phyloP scores from a whole-genome alignment of 257 asterid genomes.

The Rauvolfia tetraphylla region DNA sequence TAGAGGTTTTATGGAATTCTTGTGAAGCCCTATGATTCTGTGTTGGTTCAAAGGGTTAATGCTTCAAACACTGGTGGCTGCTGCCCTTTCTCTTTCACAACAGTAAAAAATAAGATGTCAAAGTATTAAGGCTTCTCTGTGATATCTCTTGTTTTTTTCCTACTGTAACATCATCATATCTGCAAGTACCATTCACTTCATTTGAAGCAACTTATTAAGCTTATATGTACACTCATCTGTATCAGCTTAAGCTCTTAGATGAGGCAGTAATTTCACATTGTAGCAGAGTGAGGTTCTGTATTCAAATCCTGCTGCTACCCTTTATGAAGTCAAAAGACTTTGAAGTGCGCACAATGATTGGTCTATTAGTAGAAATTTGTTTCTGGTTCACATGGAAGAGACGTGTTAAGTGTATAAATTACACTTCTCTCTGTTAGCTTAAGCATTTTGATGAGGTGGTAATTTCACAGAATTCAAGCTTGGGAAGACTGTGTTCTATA shows the following conservation, averaged over 20 bases:
- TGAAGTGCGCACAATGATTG: neutral
- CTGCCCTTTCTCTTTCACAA: neutral
- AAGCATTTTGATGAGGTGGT: neutral
- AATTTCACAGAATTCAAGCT: neutral
- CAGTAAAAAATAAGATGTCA: neutral
- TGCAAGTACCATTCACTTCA: neutral
- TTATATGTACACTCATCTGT: neutral
- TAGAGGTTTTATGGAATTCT: neutral
- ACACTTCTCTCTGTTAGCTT: neutral
- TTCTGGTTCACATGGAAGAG: no score
- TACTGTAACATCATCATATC: neutral
- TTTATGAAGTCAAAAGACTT: no score
- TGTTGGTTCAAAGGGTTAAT: neutral
- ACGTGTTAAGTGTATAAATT: no score
- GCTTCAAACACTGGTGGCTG: neutral
- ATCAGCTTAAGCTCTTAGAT: neutral
- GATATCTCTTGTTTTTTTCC: neutral
- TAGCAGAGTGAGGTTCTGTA: neutral
- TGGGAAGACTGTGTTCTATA: neutral
- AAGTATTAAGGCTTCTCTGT: neutral
- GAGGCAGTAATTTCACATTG: neutral
- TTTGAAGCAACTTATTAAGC: neutral
- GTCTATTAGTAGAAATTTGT: neutral
- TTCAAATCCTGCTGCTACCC: no score
- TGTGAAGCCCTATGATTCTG: neutral